Conservation (phyloP, 1,284 basidiomycete species). For the Wallemia hederae region DNA sequence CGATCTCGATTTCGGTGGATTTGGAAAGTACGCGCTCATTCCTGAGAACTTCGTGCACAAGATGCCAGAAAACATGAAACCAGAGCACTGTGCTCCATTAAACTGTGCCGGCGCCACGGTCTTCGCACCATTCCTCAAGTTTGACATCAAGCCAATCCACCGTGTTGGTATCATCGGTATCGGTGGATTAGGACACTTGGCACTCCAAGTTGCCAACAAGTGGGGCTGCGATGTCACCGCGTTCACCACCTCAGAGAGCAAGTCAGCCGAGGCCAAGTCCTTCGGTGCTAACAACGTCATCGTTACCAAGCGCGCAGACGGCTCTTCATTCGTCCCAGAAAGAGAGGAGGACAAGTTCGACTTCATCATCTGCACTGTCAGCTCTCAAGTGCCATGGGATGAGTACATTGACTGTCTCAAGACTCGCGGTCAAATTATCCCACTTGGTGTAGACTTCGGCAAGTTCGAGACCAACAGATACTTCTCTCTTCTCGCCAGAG, state of each 20-base stretch:
- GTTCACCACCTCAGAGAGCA: constrained; percentile 16
- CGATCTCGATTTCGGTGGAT: background rate
- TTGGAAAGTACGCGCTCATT: background rate
- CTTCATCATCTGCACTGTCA: background rate
- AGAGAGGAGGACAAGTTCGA: background rate
- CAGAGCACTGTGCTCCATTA: background rate
- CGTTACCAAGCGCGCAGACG: background rate
- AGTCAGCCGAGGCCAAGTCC: constrained; percentile 12
- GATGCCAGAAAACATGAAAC: background rate
- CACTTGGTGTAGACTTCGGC: background rate
- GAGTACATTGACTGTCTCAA: background rate
- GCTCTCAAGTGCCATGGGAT: background rate
- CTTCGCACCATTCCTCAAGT: background rate
- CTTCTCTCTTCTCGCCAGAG: constrained; percentile 17
- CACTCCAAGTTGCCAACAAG: constrained; percentile 6
- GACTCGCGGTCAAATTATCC: background rate
- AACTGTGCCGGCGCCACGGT: background rate
- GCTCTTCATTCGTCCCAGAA: background rate
- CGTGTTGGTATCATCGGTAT: constrained; percentile 20
- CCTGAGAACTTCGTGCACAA: background rate
- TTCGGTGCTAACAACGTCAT: background rate
- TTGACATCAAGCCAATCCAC: background rate
- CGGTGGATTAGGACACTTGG: constrained; percentile 19
- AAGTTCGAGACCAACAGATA: constrained; percentile 16
- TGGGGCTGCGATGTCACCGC: background rate